Percentiles rank a stretch among this genome's conserved stretches.
Conservation (phyloP, 768 basidiomycete genomes). For the Termitomyces sp. region DNA sequence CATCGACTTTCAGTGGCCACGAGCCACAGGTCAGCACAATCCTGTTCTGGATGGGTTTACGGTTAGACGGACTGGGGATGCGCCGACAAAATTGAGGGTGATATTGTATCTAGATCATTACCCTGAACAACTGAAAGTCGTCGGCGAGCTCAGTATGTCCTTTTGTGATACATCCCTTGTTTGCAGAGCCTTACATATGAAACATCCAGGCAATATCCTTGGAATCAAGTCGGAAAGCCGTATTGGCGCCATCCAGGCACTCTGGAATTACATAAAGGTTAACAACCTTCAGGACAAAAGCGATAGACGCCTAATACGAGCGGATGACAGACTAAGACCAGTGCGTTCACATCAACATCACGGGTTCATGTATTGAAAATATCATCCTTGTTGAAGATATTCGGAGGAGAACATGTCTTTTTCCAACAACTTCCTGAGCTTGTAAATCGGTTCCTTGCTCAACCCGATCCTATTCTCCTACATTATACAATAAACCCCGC, state of each 20-base stretch:
- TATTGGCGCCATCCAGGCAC: slow-evolving; percentile 68
- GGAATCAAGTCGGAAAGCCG: slow-evolving; percentile 84
- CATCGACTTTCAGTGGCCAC: slow-evolving; percentile 48
- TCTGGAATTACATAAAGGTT: slow-evolving; percentile 93
- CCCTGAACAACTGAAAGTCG: slow-evolving; percentile 81
- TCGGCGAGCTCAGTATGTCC: slow-evolving; percentile 61
- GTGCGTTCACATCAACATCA: slow-evolving; percentile 30
- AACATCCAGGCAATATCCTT: slow-evolving; percentile 47
- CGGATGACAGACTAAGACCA: slow-evolving; percentile 60
- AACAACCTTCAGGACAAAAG: slow-evolving; percentile 79
- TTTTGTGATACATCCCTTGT: background rate
- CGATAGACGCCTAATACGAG: slow-evolving; percentile 63
- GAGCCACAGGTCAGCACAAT: slow-evolving; percentile 46
- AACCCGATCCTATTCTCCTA: slow-evolving; percentile 77
- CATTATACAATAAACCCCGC: slow-evolving; percentile 70
- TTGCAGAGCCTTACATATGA: slow-evolving; percentile 1
- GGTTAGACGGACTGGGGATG: slow-evolving; percentile 74
- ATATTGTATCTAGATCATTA: slow-evolving; percentile 82
- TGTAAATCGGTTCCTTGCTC: slow-evolving; percentile 70
- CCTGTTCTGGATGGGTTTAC: slow-evolving; percentile 83
- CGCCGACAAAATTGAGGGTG: slow-evolving; percentile 71
- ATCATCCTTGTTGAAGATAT: slow-evolving; percentile 41
- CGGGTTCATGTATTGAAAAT: background rate
- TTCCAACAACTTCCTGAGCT: slow-evolving; percentile 84
- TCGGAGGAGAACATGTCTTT: slow-evolving; percentile 58